phyloP scores from a whole-genome alignment of 306 rosid species.

The Calophaca sinica region DNA sequence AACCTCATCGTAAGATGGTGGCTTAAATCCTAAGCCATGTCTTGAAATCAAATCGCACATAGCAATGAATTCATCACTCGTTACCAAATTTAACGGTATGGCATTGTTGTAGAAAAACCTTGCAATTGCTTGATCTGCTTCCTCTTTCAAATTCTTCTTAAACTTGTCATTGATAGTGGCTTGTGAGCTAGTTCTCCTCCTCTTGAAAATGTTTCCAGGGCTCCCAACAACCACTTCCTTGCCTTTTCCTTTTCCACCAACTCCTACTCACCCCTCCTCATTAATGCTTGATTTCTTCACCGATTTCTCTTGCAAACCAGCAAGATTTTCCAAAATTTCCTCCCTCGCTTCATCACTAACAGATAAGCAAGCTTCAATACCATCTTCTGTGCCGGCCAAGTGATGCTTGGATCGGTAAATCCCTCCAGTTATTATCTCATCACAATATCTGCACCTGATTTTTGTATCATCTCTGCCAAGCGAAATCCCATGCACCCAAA shows the following conservation, averaged over 20 bases:
- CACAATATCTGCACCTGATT: not conserved
- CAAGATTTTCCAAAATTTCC: not conserved
- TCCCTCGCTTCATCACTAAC: not conserved
- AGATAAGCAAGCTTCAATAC: not conserved
- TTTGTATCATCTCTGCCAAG: not conserved
- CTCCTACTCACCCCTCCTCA: not conserved
- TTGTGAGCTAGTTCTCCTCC: not conserved
- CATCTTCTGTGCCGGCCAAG: not conserved
- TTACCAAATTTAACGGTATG: not conserved
- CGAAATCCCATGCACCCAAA: not conserved
- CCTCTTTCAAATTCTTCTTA: slow-evolving; percentile 11
- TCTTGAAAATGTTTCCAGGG: not conserved
- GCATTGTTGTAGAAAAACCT: slow-evolving; percentile 10
- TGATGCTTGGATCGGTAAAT: not conserved
- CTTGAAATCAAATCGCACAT: slow-evolving; percentile 16
- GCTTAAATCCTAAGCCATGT: slow-evolving; percentile 1
- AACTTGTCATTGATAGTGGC: not conserved
- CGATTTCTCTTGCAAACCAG: not conserved
- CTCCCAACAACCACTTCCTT: not conserved
- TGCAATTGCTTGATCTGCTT: not conserved
- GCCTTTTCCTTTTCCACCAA: not conserved
- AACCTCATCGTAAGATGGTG: slow-evolving; percentile 4
- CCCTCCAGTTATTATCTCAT: not conserved
- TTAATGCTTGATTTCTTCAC: too few relatives aligned
- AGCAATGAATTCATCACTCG: not conserved